Percentiles rank a stretch among this genome's conserved stretches.
Conservation (phyloP, 2,329 filamentous ascomycete genomes). For the Penicillium rolfsii region DNA sequence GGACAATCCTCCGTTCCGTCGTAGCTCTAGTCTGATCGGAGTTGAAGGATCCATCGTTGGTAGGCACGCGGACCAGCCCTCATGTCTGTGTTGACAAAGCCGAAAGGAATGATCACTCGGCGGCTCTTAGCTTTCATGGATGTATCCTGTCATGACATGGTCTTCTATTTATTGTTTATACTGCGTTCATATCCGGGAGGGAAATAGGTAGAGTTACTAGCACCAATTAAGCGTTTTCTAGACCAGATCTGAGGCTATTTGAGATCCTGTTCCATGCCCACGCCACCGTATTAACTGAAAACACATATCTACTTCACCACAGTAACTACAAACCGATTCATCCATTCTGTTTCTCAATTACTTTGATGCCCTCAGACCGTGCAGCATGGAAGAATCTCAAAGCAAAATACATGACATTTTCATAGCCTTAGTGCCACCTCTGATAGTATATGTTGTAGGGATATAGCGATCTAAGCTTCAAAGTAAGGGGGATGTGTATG, state of each 20-base stretch:
- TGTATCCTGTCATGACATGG: background rate
- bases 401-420: conserved; percentile 10
- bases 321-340: background rate
- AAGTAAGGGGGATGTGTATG: conserved; percentile 12
- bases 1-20: background rate
- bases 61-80: background rate
- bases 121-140: background rate
- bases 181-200: background rate
- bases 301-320: background rate
- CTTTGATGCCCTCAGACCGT: conserved; percentile 5
- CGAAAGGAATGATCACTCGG: background rate
- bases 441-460: background rate
- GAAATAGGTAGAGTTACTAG: background rate
- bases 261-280: too few relatives aligned
- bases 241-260: background rate
- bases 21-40: background rate
- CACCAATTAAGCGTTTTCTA: background rate
- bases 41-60: background rate
- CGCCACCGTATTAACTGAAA: background rate
- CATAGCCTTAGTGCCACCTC: conserved; percentile 7
- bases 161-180: background rate
- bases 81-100: background rate
- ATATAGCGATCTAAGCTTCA: conserved; percentile 10
- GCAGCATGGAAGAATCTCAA: conserved; percentile 2
- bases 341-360: background rate